phyloP scores from a whole-genome alignment of 177 flowering plant species.

The Telopea speciosissima region DNA sequence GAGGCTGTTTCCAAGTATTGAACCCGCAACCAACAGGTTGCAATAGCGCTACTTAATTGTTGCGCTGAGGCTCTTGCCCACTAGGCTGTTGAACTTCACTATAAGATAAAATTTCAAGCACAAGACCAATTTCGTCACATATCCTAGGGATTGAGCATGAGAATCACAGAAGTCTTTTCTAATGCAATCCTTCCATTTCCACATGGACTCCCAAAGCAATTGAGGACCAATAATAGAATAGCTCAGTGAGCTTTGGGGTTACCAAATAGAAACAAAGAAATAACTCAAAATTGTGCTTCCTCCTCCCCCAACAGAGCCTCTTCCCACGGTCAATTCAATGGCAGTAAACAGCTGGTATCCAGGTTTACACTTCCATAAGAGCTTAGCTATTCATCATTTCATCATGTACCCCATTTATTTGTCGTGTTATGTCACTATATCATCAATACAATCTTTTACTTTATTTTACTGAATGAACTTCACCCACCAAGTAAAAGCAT shows the following conservation, averaged over 20 bases:
- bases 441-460: not conserved
- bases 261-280: not conserved
- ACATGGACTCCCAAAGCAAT: not conserved
- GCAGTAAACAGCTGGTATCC: not conserved
- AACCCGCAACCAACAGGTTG: too few relatives aligned
- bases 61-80: too few relatives aligned
- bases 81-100: too few relatives aligned
- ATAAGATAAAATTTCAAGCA: too few relatives aligned
- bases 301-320: too few relatives aligned
- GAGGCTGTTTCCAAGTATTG: too few relatives aligned
- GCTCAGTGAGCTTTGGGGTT: not conserved
- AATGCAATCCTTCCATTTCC: not conserved
- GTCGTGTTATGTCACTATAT: not conserved
- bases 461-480: too few relatives aligned
- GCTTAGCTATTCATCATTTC: not conserved
- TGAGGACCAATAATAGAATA: not conserved
- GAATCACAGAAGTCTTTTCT: not conserved
- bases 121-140: not conserved
- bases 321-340: too few relatives aligned
- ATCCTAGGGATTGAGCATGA: not conserved
- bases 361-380: not conserved
- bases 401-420: not conserved
- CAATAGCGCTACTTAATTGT: too few relatives aligned
- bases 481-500: not conserved
- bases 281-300: not conserved